Evolutionary conservation across 768 basidiomycete species (phyloP).

Genomic region (Leccinum fibrillosum): DNA sequence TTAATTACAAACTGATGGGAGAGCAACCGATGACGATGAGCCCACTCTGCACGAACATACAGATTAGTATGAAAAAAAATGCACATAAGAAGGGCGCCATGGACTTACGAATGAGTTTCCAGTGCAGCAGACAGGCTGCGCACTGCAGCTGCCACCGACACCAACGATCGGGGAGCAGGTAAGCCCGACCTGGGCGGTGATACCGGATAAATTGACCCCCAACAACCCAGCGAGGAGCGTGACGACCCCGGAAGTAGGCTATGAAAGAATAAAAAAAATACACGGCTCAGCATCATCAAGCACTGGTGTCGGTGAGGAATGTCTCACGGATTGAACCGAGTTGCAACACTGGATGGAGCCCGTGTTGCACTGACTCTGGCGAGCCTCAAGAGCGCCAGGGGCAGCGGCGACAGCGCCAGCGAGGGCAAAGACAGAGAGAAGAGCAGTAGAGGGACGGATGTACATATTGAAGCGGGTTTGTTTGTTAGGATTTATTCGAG

Average conservation of each 20-base stretch:
- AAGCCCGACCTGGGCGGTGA: background rate
- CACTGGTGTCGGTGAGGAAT: background rate
- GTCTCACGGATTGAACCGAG: background rate
- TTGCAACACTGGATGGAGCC: background rate
- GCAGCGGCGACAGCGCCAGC: background rate
- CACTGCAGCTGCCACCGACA: background rate
- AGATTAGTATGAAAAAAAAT: background rate
- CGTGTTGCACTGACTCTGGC: background rate
- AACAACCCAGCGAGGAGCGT: background rate
- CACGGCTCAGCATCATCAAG: background rate
- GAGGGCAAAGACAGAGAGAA: background rate
- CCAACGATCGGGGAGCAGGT: background rate
- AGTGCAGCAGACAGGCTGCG: constrained; percentile 2
- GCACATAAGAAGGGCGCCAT: background rate
- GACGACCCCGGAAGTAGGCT: background rate
- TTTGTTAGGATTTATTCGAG: background rate
- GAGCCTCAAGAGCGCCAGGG: background rate
- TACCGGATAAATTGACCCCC: background rate
- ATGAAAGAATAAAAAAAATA: background rate
- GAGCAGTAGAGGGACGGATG: background rate
- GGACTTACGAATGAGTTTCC: background rate
- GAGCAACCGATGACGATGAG: background rate
- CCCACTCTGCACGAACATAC: background rate
- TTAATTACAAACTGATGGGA: background rate
- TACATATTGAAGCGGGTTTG: background rate